phyloP scores from a whole-genome alignment of 257 asterid species.

The Ajuga chamaepitys region DNA sequence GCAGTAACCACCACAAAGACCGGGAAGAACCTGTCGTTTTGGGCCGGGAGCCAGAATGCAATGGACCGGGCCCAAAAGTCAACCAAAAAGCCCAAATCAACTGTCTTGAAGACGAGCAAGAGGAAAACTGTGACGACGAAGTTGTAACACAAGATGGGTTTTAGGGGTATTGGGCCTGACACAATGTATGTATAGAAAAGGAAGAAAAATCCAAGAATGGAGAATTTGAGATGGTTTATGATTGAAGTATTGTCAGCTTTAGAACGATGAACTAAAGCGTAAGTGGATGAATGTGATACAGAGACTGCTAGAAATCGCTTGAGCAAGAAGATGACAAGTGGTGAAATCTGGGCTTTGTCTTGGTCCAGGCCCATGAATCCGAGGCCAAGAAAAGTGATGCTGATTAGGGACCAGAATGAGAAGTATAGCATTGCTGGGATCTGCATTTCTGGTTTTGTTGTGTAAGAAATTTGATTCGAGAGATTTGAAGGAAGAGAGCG shows the following conservation, averaged over 20 bases:
- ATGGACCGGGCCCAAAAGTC: background rate
- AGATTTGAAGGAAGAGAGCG: background rate
- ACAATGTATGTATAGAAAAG: background rate
- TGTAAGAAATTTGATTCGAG: background rate
- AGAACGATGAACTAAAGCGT: background rate
- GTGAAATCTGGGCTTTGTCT: background rate
- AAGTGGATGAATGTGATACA: constrained; percentile 5
- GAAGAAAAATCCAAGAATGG: background rate
- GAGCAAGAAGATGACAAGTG: background rate
- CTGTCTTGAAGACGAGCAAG: too few relatives aligned
- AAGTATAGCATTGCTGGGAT: background rate
- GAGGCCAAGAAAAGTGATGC: background rate
- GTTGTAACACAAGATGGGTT: background rate
- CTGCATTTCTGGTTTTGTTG: background rate
- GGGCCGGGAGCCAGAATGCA: background rate
- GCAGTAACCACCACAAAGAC: background rate
- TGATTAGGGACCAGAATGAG: background rate
- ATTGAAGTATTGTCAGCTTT: background rate
- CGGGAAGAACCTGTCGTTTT: background rate
- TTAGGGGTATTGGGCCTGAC: background rate
- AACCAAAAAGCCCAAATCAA: background rate
- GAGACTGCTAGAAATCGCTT: background rate
- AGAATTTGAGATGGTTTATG: background rate
- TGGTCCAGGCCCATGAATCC: background rate
- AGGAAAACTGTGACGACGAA: too few relatives aligned